These are phyloP conservation scores for Thalia dealbata DNA, from an alignment of 176 grass and related monocot species.

Conservation along the genomic window DNA sequence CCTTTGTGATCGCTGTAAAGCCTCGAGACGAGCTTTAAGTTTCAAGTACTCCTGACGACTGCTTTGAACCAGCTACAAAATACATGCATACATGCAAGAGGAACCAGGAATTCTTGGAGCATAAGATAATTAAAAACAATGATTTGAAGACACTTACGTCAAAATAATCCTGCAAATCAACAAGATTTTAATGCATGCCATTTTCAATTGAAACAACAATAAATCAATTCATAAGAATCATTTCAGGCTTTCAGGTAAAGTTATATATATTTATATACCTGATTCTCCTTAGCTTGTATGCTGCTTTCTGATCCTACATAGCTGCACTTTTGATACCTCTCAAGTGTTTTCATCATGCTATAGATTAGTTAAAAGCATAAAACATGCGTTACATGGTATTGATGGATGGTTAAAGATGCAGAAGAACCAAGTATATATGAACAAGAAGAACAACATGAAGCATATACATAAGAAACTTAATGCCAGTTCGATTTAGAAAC, in stretches of 20 bases:
- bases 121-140: neutral
- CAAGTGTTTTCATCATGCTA: conserved; percentile 76
- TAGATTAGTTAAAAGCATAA: neutral
- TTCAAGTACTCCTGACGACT: conserved; percentile 80
- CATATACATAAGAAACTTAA: no score
- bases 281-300: conserved; percentile 27
- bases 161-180: no score
- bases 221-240: neutral
- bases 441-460: no score
- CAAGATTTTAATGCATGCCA: no score
- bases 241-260: neutral
- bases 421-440: no score
- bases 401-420: no score
- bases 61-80: conserved; percentile 41
- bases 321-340: conserved; percentile 57
- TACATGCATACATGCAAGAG: neutral
- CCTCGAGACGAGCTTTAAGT: conserved; percentile 60
- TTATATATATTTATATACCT: conserved; percentile 45
- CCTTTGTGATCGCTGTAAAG: conserved; percentile 80
- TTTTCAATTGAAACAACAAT: neutral
- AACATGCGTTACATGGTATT: no score
- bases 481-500: no score
- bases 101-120: neutral
- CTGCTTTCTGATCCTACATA: conserved; percentile 37
- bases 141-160: no score